Evolutionary conservation across 139 green algal genomes (phyloP).

Genomic region (Coelastrella sp.): DNA sequence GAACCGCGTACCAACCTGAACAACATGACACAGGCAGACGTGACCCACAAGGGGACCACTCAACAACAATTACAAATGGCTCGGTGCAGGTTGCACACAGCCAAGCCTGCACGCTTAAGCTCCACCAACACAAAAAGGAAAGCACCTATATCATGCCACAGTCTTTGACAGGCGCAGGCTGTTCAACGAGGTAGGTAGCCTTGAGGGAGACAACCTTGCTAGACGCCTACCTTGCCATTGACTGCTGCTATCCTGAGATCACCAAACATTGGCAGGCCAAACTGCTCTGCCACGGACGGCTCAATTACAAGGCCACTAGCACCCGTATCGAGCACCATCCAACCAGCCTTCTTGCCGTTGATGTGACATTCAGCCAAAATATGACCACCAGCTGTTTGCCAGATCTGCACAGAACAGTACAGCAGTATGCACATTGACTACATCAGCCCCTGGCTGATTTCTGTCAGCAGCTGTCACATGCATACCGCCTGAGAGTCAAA

Average conservation of each 20-base stretch:
- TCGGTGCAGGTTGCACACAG: not conserved
- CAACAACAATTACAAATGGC: too few relatives aligned
- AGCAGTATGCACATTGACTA: not conserved
- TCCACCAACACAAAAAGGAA: not conserved
- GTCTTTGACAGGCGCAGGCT: too few relatives aligned
- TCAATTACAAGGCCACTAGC: slow-evolving; percentile 31
- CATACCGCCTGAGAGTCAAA: too few relatives aligned
- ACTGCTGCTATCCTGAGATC: slow-evolving; percentile 22
- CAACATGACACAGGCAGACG: not conserved
- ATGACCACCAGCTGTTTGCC: slow-evolving; percentile 41
- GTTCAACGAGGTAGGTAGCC: too few relatives aligned
- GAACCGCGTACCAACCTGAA: slow-evolving; percentile 45
- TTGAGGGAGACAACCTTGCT: not conserved
- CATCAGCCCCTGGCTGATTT: not conserved
- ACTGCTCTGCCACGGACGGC: slow-evolving; percentile 21
- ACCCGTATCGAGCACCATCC: slow-evolving; percentile 51
- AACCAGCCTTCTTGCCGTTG: slow-evolving; percentile 39
- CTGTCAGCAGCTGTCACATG: too few relatives aligned
- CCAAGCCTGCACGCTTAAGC: not conserved
- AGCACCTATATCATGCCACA: too few relatives aligned
- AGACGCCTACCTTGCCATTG: not conserved
- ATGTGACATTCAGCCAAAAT: slow-evolving; percentile 40
- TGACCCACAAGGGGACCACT: not conserved
- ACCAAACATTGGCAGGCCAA: slow-evolving; percentile 16
- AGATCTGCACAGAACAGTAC: slow-evolving; percentile 4